Evolutionary conservation across 805 yeast species (phyloP).

Genomic region (Ogataea sp.): DNA sequence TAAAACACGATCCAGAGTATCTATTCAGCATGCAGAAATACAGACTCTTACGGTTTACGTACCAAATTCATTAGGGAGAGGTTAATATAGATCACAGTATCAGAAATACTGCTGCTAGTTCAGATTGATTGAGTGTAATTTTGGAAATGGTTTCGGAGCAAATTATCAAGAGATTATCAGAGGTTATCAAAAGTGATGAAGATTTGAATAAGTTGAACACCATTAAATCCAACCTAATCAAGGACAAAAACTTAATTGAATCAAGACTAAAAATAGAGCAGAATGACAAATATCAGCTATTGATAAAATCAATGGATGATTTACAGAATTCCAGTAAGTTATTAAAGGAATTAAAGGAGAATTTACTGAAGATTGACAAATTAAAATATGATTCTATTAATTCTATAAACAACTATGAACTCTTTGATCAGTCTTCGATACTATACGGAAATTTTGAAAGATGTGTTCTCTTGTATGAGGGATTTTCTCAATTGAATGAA

Average conservation of each 20-base stretch:
- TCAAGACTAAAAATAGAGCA: conserved; percentile 65
- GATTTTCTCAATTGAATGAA: conserved; percentile 47
- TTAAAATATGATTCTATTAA: conserved; percentile 49
- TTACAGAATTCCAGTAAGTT: conserved; percentile 34
- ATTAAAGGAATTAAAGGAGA: conserved; percentile 40
- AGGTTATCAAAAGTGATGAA: conserved; percentile 19
- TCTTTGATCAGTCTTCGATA: conserved; percentile 58
- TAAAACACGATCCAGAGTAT: no score
- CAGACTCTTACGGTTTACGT: no score
- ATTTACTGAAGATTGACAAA: conserved; percentile 34
- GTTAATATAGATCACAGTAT: no score
- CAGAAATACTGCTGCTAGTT: no score
- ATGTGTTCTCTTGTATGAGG: conserved; percentile 56
- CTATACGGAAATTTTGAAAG: conserved; percentile 67
- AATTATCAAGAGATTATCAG: conserved; percentile 15
- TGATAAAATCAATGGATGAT: conserved; percentile 35
- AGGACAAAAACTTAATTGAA: conserved; percentile 71
- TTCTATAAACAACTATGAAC: conserved; percentile 57
- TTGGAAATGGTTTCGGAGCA: not conserved
- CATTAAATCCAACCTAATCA: conserved; percentile 45
- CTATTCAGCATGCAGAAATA: no score
- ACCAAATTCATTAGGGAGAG: no score
- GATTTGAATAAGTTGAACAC: conserved; percentile 48
- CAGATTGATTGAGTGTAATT: no score
- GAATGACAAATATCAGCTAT: conserved; percentile 51